Evolutionary conservation across 2,329 filamentous ascomycete species (phyloP).

Genomic region (Calycina marina): DNA sequence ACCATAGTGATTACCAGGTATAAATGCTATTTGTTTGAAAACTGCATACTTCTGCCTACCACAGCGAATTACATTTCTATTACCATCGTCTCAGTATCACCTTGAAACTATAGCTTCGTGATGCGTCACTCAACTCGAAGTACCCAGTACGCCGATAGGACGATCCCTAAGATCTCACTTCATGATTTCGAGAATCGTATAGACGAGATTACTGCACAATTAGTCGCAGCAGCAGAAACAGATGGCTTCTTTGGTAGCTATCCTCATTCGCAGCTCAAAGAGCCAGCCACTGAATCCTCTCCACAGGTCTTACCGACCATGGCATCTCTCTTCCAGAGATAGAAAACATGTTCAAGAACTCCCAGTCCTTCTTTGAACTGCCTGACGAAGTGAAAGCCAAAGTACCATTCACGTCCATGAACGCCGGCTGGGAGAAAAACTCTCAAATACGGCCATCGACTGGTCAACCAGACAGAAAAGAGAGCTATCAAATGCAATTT

Average conservation of each 20-base stretch:
- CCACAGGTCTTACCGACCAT: conserved; percentile 32
- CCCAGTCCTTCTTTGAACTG: conserved; percentile 36
- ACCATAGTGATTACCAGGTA: no score
- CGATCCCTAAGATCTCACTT: conserved; percentile 33
- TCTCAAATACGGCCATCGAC: conserved; percentile 40
- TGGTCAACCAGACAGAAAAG: conserved; percentile 38
- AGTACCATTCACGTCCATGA: conserved; percentile 32
- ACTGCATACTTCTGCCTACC: no score
- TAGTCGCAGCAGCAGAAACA: conserved; percentile 39
- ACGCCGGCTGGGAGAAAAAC: conserved; percentile 40
- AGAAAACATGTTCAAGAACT: conserved; percentile 24
- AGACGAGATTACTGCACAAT: conserved; percentile 35
- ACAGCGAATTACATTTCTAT: no score
- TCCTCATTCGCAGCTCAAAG: conserved; percentile 22
- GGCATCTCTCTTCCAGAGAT: conserved; percentile 28
- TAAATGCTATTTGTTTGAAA: no score
- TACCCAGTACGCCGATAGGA: conserved; percentile 15
- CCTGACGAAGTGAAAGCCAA: conserved; percentile 32
- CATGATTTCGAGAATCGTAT: conserved; percentile 36
- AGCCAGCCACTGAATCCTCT: background rate
- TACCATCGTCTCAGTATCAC: no score
- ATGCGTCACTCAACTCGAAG: no score
- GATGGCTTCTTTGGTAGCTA: conserved; percentile 38
- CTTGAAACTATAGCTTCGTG: no score
- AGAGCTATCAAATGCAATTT: conserved; percentile 45